Evolutionary conservation across 2,329 filamentous ascomycete genomes (phyloP), one percentile per base, ranked within the genome.

Genomic region (Elsinoe necatrix): DNA sequence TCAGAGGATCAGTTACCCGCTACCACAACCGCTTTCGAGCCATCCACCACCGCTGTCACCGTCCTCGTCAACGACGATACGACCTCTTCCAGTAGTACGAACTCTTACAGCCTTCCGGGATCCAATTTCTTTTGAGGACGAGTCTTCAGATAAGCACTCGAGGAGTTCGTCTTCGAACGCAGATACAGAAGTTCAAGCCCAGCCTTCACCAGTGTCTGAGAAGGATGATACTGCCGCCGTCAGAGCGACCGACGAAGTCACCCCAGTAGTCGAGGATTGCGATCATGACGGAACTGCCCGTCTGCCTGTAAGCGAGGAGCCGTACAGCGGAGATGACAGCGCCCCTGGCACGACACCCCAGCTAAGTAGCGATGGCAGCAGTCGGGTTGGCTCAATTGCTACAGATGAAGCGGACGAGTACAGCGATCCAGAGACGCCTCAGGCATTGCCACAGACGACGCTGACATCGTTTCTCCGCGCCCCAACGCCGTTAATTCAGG

Each of bases 401-500:
- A n/a, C 4, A 7, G 23, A 52, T 2, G 41, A 31, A 35, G 37
- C 34, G 29, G 52, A 58, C 11, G 57, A 57, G 27, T 6, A n/a
- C 6, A 57, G 55, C 16, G 55, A 56, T n/a, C 56, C 57, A 27
- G 50, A 34, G 29, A 60, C 59, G 2, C 57, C 59, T 8, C 2
- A 48, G 14, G 45, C 55, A n/a, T 47, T 42, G 9, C 56, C 56
- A 16, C 57, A 8, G n/a, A 4, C 54, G 11, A 43, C 35, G 12
- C 31, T 55, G 23, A 52, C 57, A 6, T 45, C 57, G 11, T 39
- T 58, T 8, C 56, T 61, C 25, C 58, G 58, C 12, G 45, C 45
- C 8, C 60, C 60, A 16, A 50, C 58, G 21, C 57, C 59, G 20
- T 35, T 61, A n/a, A 39, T 43, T 0, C 50, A 58, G 34, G 60